Base-by-base conservation (phyloP, 1,284 basidiomycete genomes). In the Cryptococcus sp. region DNA sequence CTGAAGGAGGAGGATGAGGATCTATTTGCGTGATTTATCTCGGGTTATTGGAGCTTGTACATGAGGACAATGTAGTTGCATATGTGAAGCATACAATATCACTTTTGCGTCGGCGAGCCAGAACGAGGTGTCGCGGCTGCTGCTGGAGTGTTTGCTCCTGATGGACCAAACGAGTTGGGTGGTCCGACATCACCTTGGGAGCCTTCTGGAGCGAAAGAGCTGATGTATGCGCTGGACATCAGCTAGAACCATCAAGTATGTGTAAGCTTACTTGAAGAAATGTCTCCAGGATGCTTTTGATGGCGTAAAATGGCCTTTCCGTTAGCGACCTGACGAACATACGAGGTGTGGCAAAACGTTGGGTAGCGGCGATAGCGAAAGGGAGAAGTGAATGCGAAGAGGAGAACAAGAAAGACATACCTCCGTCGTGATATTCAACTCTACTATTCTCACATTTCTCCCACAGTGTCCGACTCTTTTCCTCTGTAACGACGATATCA, bases 401-500 rank as follows among this genome's bases (percentile, higher is more conserved):
- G 11, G 28, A 28, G 28, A 28, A 5, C 5, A 28, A 28, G 25
- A 5, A 22, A 39, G 31, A 60, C 61, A 50, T 49, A 68, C 67
- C 72, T 32, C 75, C 75, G n/a, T 73, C 71, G 56, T 77, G 75
- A n/a, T 61, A 52, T 57, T 77, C 74, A 18, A 75, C 61, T 32
- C 74, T 54, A 2, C 61, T 53, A 53, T 72, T 72, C 44, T 61
- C 66, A 28, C 86, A 86, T 4, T 82, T 76, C 1, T 81, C 79
- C 7, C 87, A 70, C 16, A 93, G 73, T 9, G 76, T 74, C 58
- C 79, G 78, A 2, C 86, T 81, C 22, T 87, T 78, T 64, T 88
- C 89, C 60, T 83, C 82, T 2, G 83, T 75, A 2, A 94, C 87
- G 36, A 94, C 81, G 13, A 89, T 81, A 62, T 94, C 91, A 42